Conservation (phyloP, 2,329 filamentous ascomycete genomes). For the Calonectria montana region DNA sequence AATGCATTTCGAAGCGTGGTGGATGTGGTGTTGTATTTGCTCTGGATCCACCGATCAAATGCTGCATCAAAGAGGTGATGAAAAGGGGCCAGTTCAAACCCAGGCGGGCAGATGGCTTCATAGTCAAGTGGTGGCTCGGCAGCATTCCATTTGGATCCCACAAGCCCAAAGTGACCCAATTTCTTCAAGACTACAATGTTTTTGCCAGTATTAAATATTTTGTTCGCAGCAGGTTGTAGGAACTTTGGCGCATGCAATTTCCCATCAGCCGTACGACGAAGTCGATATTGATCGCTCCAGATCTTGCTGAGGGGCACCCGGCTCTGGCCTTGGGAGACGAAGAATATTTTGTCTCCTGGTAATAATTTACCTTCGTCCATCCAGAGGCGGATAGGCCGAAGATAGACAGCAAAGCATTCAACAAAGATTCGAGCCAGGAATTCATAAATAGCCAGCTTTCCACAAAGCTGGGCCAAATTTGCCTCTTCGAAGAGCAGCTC, state of each 20-base stretch:
- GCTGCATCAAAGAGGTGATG: slow-evolving; percentile 77
- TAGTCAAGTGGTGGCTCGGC: slow-evolving; percentile 66
- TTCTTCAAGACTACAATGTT: slow-evolving; percentile 86
- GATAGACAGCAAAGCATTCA: slow-evolving; percentile 83
- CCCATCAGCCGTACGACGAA: slow-evolving; percentile 71
- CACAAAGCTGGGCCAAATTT: slow-evolving; percentile 76
- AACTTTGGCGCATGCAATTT: slow-evolving; percentile 79
- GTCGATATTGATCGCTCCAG: slow-evolving; percentile 80
- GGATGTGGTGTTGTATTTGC: slow-evolving; percentile 78
- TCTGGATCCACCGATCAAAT: slow-evolving; percentile 81
- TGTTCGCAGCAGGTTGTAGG: slow-evolving; percentile 73
- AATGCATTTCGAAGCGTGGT: slow-evolving; percentile 73
- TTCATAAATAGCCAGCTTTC: slow-evolving; percentile 69
- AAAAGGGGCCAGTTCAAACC: slow-evolving; percentile 71
- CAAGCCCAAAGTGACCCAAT: slow-evolving; percentile 65
- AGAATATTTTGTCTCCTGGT: slow-evolving; percentile 77
- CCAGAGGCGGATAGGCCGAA: slow-evolving; percentile 84
- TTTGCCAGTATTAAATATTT: slow-evolving; percentile 89
- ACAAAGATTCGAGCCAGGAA: slow-evolving; percentile 79
- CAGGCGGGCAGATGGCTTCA: slow-evolving; percentile 63
- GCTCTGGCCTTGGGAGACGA: slow-evolving; percentile 71
- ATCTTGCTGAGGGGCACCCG: slow-evolving; percentile 71
- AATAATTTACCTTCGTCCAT: slow-evolving; percentile 82
- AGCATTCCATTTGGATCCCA: slow-evolving; percentile 41
- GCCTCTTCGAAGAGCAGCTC: slow-evolving; percentile 81